Evolutionary conservation across 768 basidiomycete species (phyloP), one percentile per base, ranked within the genome.

Genomic region (Erythrobasidium yunnanense): DNA sequence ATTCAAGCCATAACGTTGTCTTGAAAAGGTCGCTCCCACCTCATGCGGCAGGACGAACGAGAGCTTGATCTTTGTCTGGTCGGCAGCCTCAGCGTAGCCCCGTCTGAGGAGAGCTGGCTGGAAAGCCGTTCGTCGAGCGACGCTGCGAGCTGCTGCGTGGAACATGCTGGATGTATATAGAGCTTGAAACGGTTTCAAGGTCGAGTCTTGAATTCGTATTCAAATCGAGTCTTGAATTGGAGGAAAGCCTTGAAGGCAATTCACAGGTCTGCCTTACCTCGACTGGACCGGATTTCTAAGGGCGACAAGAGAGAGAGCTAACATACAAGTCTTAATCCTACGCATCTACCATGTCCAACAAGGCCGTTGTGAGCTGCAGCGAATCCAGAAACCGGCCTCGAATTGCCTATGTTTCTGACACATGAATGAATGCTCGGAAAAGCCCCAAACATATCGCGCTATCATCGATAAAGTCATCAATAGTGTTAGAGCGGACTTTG

Each of bases 41-140:
- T 95, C 85, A 79, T 97, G 92, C 56, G 95, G 95, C 66, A 99
- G 84, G 57, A 87, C 88, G 73, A 99, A 81, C 20, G 90, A 90
- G 67, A 99, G 85, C 73, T 86, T 87, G 70, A 99, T 85, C 79
- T 90, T 92, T 34, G 46, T 57, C 25, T 67, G 15, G 63, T 75
- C 73, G 50, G 82, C 82, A 54, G 81, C 87, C 76, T 93, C 93
- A 55, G 93, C 93, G 77, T 97, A 97, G 45, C 89, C 88, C 75
- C 93, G 84, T 70, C 84, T 80, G 33, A 83, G 71, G 47, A 79
- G 74, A 66, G 70, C 53, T 29, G 71, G 69, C 18, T 47, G 49
- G 51, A 65, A 53, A 23, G 62, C n/a, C 38, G 38, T 42, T 11
- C 38, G 50, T 18, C 68, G 51, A 42, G 55, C 51, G 22, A 52